These are phyloP conservation scores for Tremella yokohamensis DNA, from an alignment of 768 basidiomycete genomes.

Conservation along the genomic window DNA sequence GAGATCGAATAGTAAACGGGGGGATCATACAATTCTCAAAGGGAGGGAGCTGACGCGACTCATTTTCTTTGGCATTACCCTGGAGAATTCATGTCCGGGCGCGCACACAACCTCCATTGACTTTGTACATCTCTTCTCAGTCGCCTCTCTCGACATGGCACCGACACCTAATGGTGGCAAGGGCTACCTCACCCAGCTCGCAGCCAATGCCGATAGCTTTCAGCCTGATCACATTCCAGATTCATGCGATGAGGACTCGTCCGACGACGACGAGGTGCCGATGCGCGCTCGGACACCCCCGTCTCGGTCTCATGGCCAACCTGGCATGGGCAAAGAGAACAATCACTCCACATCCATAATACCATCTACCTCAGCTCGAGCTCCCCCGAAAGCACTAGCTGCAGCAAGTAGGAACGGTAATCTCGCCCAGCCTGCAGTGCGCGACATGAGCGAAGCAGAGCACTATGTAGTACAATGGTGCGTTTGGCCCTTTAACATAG, in stretches of 20 bases:
- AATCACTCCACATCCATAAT: background rate
- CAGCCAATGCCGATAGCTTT: background rate
- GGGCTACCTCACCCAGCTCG: conserved; percentile 8
- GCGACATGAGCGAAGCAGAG: conserved; percentile 6
- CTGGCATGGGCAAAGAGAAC: conserved; percentile 5
- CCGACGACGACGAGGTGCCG: conserved; percentile 9
- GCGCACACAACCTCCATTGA: no score
- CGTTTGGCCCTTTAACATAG: conserved; percentile 5
- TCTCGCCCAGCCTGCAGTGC: conserved; percentile 18
- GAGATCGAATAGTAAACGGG: no score
- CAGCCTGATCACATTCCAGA: conserved; percentile 18
- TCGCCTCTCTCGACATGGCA: background rate
- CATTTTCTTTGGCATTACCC: no score
- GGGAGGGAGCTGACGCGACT: no score
- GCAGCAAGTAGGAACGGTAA: conserved; percentile 23
- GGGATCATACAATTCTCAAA: no score
- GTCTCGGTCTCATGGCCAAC: background rate
- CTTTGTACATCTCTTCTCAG: no score
- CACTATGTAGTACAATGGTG: conserved; percentile 40
- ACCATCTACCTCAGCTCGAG: background rate
- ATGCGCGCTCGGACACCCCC: background rate
- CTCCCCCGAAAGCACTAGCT: conserved; percentile 10
- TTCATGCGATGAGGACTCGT: conserved; percentile 27
- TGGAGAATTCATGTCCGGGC: no score
- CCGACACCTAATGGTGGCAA: background rate